phyloP scores from a whole-genome alignment of 2,329 filamentous ascomycete genomes.

The Pyricularia sp. region DNA sequence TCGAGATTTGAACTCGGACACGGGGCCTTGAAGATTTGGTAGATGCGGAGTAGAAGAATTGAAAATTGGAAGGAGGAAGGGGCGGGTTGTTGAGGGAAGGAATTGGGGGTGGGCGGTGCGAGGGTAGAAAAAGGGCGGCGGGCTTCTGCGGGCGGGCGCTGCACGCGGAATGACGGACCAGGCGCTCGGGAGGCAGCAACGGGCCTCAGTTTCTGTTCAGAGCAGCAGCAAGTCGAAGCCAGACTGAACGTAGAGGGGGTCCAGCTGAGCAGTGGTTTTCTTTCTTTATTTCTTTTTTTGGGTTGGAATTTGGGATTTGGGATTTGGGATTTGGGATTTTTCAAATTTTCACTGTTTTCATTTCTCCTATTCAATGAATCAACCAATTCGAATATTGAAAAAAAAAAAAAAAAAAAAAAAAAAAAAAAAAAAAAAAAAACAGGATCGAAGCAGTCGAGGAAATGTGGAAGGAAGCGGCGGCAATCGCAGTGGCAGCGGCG shows the following conservation, averaged over 20 bases:
- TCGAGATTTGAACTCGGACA: slow-evolving; percentile 7
- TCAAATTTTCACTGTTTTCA: background rate
- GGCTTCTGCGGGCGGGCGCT: background rate
- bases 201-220: background rate
- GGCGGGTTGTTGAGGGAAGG: slow-evolving; percentile 3
- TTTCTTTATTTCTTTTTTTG: background rate
- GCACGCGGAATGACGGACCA: background rate
- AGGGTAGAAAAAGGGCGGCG: slow-evolving; percentile 2
- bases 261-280: background rate
- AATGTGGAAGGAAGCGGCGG: background rate
- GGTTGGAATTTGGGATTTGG: background rate
- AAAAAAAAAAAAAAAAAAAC: background rate
- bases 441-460: background rate
- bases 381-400: background rate
- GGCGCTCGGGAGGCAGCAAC: background rate
- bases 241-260: background rate
- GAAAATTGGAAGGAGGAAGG: slow-evolving; percentile 3
- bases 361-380: background rate
- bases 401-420: background rate
- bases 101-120: slow-evolving; percentile 5
- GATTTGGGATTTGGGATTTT: background rate
- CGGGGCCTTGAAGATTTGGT: background rate
- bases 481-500: slow-evolving; percentile 1
- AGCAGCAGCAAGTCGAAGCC: background rate
- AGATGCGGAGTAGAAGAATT: slow-evolving; percentile 7